Conservation (phyloP, 768 basidiomycete species). For the Boletus pseudopeckii region DNA sequence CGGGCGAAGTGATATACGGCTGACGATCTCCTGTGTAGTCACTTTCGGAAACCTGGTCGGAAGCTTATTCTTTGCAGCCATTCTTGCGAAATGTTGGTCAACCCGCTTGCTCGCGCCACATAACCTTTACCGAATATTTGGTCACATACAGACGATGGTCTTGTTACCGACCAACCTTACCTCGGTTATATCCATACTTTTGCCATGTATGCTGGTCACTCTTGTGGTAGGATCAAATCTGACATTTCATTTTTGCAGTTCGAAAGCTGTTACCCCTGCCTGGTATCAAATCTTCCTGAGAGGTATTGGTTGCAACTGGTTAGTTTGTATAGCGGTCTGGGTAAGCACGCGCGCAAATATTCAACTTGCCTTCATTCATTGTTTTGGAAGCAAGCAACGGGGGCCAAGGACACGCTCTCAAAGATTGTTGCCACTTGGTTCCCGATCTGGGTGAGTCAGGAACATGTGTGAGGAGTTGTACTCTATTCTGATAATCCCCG, state of each 20-base stretch:
- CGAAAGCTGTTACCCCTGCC: conserved; percentile 59
- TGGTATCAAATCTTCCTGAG: conserved; percentile 75
- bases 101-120: neutral
- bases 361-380: neutral
- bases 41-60: conserved; percentile 68
- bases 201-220: conserved; percentile 48
- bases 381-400: conserved; percentile 57
- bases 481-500: neutral
- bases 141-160: conserved; percentile 47
- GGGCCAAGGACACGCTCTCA: conserved; percentile 63
- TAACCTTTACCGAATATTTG: neutral
- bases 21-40: conserved; percentile 38
- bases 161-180: conserved; percentile 60
- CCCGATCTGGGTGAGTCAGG: conserved; percentile 60
- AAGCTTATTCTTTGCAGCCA: conserved; percentile 64
- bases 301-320: conserved; percentile 76
- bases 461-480: neutral
- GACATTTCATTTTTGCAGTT: conserved; percentile 32
- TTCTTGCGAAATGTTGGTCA: conserved; percentile 60
- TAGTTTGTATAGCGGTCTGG: conserved; percentile 72
- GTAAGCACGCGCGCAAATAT: conserved; percentile 35
- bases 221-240: neutral
- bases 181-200: conserved; percentile 48
- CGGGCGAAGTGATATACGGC: neutral
- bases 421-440: conserved; percentile 71